Base-by-base conservation (phyloP, 176 grass and related monocot genomes). In the Oropetium thomaeum region DNA sequence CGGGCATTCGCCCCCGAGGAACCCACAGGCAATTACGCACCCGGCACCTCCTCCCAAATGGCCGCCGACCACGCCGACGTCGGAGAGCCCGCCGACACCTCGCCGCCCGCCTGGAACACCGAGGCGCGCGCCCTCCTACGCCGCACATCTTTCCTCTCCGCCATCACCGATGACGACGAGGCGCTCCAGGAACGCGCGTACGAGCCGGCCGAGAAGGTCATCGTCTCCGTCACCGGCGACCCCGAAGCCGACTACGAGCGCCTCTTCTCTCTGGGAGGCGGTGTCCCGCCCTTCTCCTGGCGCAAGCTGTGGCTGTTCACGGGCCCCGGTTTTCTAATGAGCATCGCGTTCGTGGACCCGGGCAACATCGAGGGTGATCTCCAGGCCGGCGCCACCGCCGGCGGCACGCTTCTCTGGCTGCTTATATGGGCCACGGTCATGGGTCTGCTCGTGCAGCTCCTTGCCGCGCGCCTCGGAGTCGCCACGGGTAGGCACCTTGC, bases 321-420 rank as follows among this genome's bases (percentile, higher is more conserved):
- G 28, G 91, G 91, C 7, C 91, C 91, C 1, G 90, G 95, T 7
- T 97, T 89, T 77, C 65, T 97, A 32, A 93, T 92, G 95, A 93
- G 95, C 83, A 97, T 93, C 47, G 95, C 91, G 10, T 97, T 97
- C 87, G 52, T 97, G 40, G 91, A 93, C 86, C 95, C 88, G 29
- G 86, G 94, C 9, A 93, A 97, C 87, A 58, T 97, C 20, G 95
- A 97, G 77, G 95, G 95, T 30, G 91, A 97, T 66, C 86, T 93
- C 12, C 91, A 93, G 82, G 88, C 91, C 0, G 91, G 95, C n/a
- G 90, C 95, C n/a, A 83, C 88, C 15, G 84, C 91, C 0, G 88
- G 90, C 40, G 75, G 81, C 86, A 85, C 84, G 27, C 73, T 93
- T 29, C 84, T 92, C 35, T 97, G 90, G 95, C 38, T 97, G 63